A percentile compares a stretch with the other conserved stretches of the same genome.
Evolutionary conservation across 331 rosid genomes (phyloP).

Genomic region (Stylosanthes scabra): DNA sequence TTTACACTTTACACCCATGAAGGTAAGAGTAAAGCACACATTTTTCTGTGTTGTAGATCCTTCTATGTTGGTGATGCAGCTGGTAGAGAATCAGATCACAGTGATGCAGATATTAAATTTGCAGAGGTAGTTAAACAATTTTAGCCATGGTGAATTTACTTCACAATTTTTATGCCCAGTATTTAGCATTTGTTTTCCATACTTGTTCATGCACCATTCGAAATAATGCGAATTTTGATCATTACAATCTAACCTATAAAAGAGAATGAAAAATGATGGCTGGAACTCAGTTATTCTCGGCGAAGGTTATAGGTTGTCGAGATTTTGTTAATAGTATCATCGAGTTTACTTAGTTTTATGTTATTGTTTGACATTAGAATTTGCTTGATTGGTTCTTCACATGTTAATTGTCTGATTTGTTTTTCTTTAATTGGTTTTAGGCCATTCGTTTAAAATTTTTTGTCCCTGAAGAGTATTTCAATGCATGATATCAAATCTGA

Average conservation of each 20-base stretch:
- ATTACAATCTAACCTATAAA: too few relatives aligned
- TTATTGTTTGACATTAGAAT: constrained; percentile 7
- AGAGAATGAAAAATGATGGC: too few relatives aligned
- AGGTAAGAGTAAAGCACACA: constrained; percentile 7
- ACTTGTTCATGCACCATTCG: too few relatives aligned
- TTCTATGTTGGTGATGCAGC: constrained; percentile 98
- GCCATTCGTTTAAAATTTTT: constrained; percentile 77
- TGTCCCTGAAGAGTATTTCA: constrained; percentile 86
- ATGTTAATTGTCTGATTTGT: constrained; percentile 9
- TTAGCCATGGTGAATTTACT: constrained; percentile 19
- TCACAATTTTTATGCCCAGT: neutral
- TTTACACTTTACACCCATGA: constrained; percentile 7
- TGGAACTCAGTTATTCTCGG: too few relatives aligned
- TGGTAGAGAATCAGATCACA: constrained; percentile 80
- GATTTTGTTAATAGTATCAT: too few relatives aligned
- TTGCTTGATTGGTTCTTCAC: constrained; percentile 8
- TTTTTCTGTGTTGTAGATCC: constrained; percentile 62
- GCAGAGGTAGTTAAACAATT: constrained; percentile 68
- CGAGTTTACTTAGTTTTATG: neutral
- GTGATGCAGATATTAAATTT: constrained; percentile 89
- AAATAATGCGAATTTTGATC: neutral
- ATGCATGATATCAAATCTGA: constrained; percentile 33
- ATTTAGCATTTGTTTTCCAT: neutral
- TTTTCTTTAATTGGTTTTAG: constrained; percentile 56
- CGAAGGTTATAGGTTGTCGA: too few relatives aligned